Evolutionary conservation across 495 filamentous ascomycete genomes (phyloP).

Genomic region (Penicillium fimorum): DNA sequence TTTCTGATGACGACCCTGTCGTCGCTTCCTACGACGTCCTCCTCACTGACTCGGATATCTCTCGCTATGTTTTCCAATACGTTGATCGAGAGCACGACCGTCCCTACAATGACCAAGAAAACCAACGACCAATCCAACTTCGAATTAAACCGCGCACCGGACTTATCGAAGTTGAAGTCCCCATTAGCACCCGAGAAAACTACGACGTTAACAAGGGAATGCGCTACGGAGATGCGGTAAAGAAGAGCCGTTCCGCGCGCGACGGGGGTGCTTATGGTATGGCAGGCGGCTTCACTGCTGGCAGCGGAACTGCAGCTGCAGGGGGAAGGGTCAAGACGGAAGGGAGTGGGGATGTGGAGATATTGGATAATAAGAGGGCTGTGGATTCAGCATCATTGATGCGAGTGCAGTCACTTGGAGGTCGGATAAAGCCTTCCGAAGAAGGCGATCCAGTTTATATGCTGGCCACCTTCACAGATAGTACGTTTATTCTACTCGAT

Average conservation of each 20-base stretch:
- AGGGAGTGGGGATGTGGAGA: conserved; percentile 37
- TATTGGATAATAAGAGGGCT: conserved; percentile 39
- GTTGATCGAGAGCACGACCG: conserved; percentile 48
- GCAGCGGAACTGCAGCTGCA: conserved; percentile 20
- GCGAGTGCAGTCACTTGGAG: conserved; percentile 58
- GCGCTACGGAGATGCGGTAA: conserved; percentile 64
- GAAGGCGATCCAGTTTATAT: conserved; percentile 66
- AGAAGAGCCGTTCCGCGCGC: conserved; percentile 51
- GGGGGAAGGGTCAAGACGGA: conserved; percentile 40
- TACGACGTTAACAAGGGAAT: conserved; percentile 66
- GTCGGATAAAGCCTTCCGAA: conserved; percentile 59
- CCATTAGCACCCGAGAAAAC: conserved; percentile 57
- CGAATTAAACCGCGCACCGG: conserved; percentile 67
- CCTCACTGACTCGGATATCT: conserved; percentile 53
- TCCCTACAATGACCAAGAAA: conserved; percentile 54
- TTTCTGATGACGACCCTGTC: conserved; percentile 51
- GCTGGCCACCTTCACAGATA: conserved; percentile 64
- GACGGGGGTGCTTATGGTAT: conserved; percentile 59
- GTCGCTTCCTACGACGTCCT: conserved; percentile 60
- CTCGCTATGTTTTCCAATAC: conserved; percentile 68
- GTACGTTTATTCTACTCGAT: conserved; percentile 40
- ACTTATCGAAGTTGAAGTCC: conserved; percentile 72
- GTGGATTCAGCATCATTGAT: conserved; percentile 32
- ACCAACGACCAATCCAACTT: conserved; percentile 56
- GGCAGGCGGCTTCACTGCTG: conserved; percentile 56